These are phyloP conservation scores for Fusarium sp. DNA, from an alignment of 2,329 filamentous ascomycete species.

Conservation along the genomic window DNA sequence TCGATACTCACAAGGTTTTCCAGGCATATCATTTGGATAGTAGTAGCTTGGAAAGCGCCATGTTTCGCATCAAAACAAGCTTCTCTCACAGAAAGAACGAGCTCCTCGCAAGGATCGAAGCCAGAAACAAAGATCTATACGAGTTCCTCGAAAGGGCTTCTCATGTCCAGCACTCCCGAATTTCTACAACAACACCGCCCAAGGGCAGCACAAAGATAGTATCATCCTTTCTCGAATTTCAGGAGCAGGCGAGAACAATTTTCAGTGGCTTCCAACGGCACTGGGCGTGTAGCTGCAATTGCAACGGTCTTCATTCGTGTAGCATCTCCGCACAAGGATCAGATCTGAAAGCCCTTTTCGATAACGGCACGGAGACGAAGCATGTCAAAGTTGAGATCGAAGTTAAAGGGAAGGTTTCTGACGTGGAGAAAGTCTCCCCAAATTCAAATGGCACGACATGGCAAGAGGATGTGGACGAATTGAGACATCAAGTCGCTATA, in stretches of 20 bases:
- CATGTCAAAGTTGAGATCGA: not conserved
- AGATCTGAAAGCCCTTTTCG: not conserved
- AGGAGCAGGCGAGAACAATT: not conserved
- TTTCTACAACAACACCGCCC: accelerated
- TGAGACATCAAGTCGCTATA: accelerated
- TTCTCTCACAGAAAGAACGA: not conserved
- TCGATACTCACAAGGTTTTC: not conserved
- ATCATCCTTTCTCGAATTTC: not conserved
- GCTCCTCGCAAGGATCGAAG: not conserved
- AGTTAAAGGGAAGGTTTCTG: accelerated
- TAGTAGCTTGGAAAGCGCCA: not conserved
- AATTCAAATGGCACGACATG: accelerated
- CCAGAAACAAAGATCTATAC: not conserved
- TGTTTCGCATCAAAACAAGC: not conserved
- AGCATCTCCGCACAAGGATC: not conserved
- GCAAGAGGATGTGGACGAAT: not conserved
- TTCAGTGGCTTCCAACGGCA: not conserved
- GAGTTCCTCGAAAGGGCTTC: not conserved
- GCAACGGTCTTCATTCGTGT: not conserved
- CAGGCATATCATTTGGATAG: not conserved
- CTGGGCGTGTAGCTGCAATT: not conserved
- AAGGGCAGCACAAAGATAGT: not conserved
- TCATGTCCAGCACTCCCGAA: accelerated
- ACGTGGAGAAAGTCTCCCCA: accelerated
- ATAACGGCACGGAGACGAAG: not conserved